Conservation (phyloP, 805 yeast species). For the Spencermartinsiella europaea region DNA sequence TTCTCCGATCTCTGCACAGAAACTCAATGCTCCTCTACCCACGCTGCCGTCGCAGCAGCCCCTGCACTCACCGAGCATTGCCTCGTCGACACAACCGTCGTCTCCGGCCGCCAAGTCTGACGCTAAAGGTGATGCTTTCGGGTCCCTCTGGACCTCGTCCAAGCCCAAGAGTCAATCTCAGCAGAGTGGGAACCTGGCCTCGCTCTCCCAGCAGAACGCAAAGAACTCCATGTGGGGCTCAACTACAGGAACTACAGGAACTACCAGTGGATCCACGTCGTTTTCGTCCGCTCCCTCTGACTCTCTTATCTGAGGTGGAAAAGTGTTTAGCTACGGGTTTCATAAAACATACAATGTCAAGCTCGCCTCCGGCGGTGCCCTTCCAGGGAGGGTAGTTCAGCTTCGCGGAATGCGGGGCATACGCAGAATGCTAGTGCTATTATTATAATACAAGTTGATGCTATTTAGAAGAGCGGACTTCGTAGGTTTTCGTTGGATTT, state of each 20-base stretch:
- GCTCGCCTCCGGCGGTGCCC: no score
- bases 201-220: constrained; percentile 28
- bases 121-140: constrained; percentile 34
- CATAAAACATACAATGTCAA: no score
- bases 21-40: constrained; percentile 1
- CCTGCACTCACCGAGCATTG: constrained; percentile 5
- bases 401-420: no score
- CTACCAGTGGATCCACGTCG: constrained; percentile 1
- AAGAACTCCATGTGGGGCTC: constrained; percentile 28
- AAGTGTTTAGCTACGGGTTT: neutral
- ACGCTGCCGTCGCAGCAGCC: constrained; percentile 12
- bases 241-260: neutral
- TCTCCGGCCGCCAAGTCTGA: constrained; percentile 19
- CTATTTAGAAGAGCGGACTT: no score
- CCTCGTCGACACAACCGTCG: constrained; percentile 1
- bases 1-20: constrained; percentile 10
- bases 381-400: no score
- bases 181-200: constrained; percentile 15
- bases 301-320: neutral
- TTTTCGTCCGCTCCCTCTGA: neutral
- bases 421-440: no score
- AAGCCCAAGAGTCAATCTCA: constrained; percentile 14
- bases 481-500: no score
- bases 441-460: neutral
- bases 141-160: constrained; percentile 34